Evolutionary conservation across 192 early-diverging fungal genomes (phyloP), one percentile per base, ranked within the genome.

Genomic region (Podila epicladia): DNA sequence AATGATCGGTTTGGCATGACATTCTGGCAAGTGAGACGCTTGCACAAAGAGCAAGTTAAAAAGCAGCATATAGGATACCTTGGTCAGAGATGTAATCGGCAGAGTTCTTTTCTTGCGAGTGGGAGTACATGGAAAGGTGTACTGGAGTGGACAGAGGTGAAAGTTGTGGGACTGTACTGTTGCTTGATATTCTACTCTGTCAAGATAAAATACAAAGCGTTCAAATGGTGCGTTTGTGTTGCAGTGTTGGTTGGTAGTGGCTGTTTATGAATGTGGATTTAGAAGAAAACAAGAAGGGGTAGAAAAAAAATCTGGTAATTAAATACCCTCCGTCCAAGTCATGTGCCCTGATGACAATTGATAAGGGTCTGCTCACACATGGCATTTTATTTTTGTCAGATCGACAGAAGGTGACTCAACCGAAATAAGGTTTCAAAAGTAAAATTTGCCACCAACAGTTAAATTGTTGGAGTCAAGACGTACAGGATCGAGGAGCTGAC

Each of bases 71-170:
- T 53, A 22, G 51, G 71, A 70, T 85, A 92, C 91, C 84, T 86
- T 95, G 94, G 85, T 97, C 94, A 85, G 92, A 89, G 85, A 95
- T 92, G 87, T 97, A 97, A 89, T 97, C 94, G 82, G 93, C 88
- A 75, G 92, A 93, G 85, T 92, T 91, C 83, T 89, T 94, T 89
- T 97, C 95, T 74, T 85, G 87, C 69, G 89, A 88, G 93, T 97
- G 95, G 65, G 86, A 82, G 86, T 95, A 95, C 92, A 93, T 93
- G 70, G 76, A 79, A 63, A 71, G 45, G 38, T 76, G 75, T 78
- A 78, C 75, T 78, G 53, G 37, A 3, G 50, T 28, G 22, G 70
- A 66, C 64, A 79, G 76, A 29, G 17, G 45, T 33, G 17, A 15
- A 55, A 29, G 11, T 45, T 20, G 69, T 45, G 22, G 38, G 28